Percentiles rank a stretch among this genome's conserved stretches.
Evolutionary conservation across 2,329 filamentous ascomycete genomes (phyloP).

Genomic region (Thielaviopsis punctulata): DNA sequence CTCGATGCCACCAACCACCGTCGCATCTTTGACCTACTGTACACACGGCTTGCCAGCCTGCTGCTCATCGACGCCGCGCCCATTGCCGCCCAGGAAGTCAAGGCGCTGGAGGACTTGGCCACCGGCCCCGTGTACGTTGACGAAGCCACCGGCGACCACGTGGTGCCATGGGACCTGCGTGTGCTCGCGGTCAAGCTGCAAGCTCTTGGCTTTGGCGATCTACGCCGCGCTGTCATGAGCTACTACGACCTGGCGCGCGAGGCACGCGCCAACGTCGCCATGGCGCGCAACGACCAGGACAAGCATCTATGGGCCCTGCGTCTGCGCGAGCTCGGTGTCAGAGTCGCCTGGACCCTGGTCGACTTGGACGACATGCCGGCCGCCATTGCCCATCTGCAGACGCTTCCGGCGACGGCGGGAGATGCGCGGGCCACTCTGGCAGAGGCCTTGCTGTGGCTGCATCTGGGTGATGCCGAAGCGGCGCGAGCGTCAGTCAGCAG

Average conservation of each 20-base stretch:
- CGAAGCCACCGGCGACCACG: constrained; percentile 35
- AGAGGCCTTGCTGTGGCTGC: constrained; percentile 54
- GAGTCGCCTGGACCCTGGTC: constrained; percentile 48
- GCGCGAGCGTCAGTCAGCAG: constrained; percentile 38
- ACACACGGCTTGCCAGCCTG: constrained; percentile 66
- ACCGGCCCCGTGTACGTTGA: constrained; percentile 37
- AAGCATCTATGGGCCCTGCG: constrained; percentile 52
- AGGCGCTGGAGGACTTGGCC: constrained; percentile 45
- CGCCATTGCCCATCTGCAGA: constrained; percentile 55
- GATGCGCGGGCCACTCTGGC: constrained; percentile 28
- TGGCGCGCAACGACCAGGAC: constrained; percentile 30
- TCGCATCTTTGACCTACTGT: constrained; percentile 59
- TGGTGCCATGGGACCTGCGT: constrained; percentile 77
- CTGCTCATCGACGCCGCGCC: constrained; percentile 57
- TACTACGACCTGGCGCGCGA: constrained; percentile 79
- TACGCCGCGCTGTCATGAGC: constrained; percentile 67
- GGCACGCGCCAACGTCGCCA: constrained; percentile 44
- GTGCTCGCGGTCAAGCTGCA: constrained; percentile 71
- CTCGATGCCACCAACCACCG: constrained; percentile 38
- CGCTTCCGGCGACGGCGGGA: constrained; percentile 28
- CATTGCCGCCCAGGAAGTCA: constrained; percentile 51
- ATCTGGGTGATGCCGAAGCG: constrained; percentile 57
- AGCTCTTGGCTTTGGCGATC: constrained; percentile 71
- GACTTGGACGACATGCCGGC: constrained; percentile 81
- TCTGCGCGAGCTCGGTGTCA: constrained; percentile 56